Percentiles rank a stretch among this genome's conserved stretches.
These are phyloP conservation scores for Euclidium syriacum DNA, from an alignment of 345 rosid species.

Conservation along the genomic window DNA sequence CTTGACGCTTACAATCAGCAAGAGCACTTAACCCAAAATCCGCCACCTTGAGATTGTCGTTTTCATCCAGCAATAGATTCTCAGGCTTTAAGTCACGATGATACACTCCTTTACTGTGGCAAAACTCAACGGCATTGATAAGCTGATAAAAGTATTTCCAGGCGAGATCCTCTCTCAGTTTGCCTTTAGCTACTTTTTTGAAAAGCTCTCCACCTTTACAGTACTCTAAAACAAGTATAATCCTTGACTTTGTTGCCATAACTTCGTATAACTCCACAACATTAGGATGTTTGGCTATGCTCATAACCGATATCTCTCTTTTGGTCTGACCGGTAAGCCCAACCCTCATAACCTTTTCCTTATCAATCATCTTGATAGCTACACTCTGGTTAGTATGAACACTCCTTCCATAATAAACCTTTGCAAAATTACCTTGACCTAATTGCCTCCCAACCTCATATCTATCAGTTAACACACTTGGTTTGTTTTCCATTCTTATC, in stretches of 20 bases:
- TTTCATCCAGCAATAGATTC: conserved; percentile 67
- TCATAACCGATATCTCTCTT: conserved; percentile 76
- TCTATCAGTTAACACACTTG: conserved; percentile 54
- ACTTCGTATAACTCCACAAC: conserved; percentile 62
- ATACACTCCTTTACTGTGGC: conserved; percentile 68
- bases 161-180: conserved; percentile 54
- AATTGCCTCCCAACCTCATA: conserved; percentile 64
- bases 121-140: conserved; percentile 59
- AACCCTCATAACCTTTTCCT: conserved; percentile 54
- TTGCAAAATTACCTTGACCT: conserved; percentile 84
- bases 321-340: conserved; percentile 66
- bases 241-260: conserved; percentile 69
- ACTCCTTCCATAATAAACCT: conserved; percentile 67
- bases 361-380: conserved; percentile 71
- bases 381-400: conserved; percentile 46
- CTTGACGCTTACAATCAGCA: conserved; percentile 51
- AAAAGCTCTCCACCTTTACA: conserved; percentile 85
- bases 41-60: conserved; percentile 61
- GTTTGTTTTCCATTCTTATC: conserved; percentile 66
- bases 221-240: conserved; percentile 60
- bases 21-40: conserved; percentile 82
- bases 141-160: conserved; percentile 66
- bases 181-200: conserved; percentile 57
- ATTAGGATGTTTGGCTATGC: conserved; percentile 61
- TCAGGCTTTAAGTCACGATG: conserved; percentile 82